These are phyloP conservation scores for Coniochaeta prunicola DNA, from an alignment of 2,329 filamentous ascomycete genomes.

Conservation along the genomic window DNA sequence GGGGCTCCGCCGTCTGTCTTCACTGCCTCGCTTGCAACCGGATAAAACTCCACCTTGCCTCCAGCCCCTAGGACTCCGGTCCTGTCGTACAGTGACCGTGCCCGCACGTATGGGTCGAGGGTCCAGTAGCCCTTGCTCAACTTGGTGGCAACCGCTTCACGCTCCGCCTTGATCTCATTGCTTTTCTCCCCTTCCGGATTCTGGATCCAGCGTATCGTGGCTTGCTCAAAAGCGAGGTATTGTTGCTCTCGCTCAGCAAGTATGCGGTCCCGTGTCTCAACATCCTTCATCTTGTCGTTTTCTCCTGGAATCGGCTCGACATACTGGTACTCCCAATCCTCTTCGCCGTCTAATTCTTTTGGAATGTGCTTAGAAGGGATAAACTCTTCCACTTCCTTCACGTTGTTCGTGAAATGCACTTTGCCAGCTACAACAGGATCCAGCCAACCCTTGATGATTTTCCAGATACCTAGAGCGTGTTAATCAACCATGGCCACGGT, in stretches of 20 bases:
- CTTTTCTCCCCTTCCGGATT: slow-evolving; percentile 37
- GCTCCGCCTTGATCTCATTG: slow-evolving; percentile 44
- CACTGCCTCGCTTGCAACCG: slow-evolving; percentile 15
- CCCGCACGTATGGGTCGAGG: slow-evolving; percentile 79
- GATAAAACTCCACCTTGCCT: slow-evolving; percentile 68
- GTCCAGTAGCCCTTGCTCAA: slow-evolving; percentile 78
- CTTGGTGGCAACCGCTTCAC: slow-evolving; percentile 53
- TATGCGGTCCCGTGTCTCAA: slow-evolving; percentile 54
- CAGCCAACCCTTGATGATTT: slow-evolving; percentile 89
- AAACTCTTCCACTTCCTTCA: slow-evolving; percentile 70
- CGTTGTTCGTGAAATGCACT: slow-evolving; percentile 83
- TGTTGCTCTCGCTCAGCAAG: slow-evolving; percentile 55
- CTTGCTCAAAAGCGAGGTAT: slow-evolving; percentile 66
- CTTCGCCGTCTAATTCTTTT: slow-evolving; percentile 78
- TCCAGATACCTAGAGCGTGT: slow-evolving; percentile 69
- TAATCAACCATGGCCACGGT: slow-evolving; percentile 3
- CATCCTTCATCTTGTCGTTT: slow-evolving; percentile 66
- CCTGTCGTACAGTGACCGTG: slow-evolving; percentile 79
- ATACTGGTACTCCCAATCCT: slow-evolving; percentile 80
- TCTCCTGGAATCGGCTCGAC: slow-evolving; percentile 69
- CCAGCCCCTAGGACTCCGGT: slow-evolving; percentile 60
- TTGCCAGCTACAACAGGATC: slow-evolving; percentile 94
- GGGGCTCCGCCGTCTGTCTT: slow-evolving; percentile 1
- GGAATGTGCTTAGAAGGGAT: slow-evolving; percentile 65
- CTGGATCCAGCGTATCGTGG: slow-evolving; percentile 69